These are phyloP conservation scores for Moricandia moricandioides DNA, from an alignment of 345 rosid species.

Conservation along the genomic window DNA sequence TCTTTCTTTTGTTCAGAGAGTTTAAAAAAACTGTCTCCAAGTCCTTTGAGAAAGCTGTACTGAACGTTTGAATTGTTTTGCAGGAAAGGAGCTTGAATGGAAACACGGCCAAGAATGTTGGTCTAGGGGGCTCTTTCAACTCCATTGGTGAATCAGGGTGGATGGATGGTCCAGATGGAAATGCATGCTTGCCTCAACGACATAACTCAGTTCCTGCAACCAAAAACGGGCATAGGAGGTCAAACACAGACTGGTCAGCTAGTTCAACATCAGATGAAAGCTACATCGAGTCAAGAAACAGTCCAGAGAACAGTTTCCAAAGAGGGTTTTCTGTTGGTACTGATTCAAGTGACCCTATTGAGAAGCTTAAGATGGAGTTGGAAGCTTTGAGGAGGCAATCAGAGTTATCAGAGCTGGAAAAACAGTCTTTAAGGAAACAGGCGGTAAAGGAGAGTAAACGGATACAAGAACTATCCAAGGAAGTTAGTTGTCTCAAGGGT, in stretches of 20 bases:
- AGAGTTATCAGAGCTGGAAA: conserved; percentile 75
- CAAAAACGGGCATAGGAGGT: conserved; percentile 50
- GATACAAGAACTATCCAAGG: conserved; percentile 60
- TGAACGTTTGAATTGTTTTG: background rate
- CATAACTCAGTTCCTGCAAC: conserved; percentile 51
- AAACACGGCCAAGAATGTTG: conserved; percentile 29
- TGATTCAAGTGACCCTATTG: conserved; percentile 51
- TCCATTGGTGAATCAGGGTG: conserved; percentile 41
- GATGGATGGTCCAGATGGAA: conserved; percentile 37
- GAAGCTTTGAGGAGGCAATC: conserved; percentile 58
- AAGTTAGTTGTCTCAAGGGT: conserved; percentile 48
- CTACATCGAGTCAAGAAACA: conserved; percentile 57
- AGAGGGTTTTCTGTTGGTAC: conserved; percentile 46
- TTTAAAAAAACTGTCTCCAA: background rate
- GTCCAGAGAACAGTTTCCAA: conserved; percentile 51
- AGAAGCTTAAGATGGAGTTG: conserved; percentile 61
- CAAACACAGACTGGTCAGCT: conserved; percentile 90
- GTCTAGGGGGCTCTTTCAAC: conserved; percentile 45
- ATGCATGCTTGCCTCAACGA: conserved; percentile 21
- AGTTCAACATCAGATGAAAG: conserved; percentile 88
- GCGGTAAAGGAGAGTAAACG: conserved; percentile 62
- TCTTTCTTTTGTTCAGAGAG: conserved; percentile 40
- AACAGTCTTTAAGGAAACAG: conserved; percentile 82
- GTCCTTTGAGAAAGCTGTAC: background rate
- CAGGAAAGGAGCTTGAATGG: conserved; percentile 50